These are phyloP conservation scores for Xylariaceae sp. DNA, from an alignment of 2,329 filamentous ascomycete species.

Conservation along the genomic window DNA sequence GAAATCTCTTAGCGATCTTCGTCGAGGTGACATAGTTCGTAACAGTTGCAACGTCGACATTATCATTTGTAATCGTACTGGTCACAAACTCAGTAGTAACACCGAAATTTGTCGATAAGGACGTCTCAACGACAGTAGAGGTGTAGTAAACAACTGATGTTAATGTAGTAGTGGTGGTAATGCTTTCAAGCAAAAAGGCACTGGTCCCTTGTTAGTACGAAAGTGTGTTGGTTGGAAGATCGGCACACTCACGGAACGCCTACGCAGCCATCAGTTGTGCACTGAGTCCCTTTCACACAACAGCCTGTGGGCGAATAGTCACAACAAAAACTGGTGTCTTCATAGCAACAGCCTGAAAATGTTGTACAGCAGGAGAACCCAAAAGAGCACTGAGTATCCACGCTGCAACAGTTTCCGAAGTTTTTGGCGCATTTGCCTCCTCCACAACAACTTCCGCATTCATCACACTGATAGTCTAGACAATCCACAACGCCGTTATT, in stretches of 20 bases:
- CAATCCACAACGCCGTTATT: slow-evolving; percentile 7
- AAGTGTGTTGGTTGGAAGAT: not conserved
- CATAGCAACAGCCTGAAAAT: slow-evolving; percentile 3
- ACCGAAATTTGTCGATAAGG: not conserved
- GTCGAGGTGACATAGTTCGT: slow-evolving; percentile 14
- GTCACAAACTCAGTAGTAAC: slow-evolving; percentile 12
- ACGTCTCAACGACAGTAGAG: not conserved
- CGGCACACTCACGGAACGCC: slow-evolving; percentile 2
- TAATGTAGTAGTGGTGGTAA: slow-evolving; percentile 8
- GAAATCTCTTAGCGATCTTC: slow-evolving; percentile 4
- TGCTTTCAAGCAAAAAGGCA: not conserved
- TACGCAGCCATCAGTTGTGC: not conserved
- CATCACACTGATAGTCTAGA: not conserved
- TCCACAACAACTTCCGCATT: slow-evolving; percentile 3
- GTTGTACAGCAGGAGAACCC: slow-evolving; percentile 3
- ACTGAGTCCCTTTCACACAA: slow-evolving; percentile 9
- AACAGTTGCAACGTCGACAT: slow-evolving; percentile 9
- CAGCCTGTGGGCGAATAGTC: not conserved
- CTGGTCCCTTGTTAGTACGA: not conserved
- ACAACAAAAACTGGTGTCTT: slow-evolving; percentile 8
- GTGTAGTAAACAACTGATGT: slow-evolving; percentile 9
- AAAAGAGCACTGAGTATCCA: not conserved
- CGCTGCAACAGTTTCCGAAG: slow-evolving; percentile 3
- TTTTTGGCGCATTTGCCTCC: slow-evolving; percentile 6
- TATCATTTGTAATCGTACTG: slow-evolving; percentile 2